These are phyloP conservation scores for Apiotrichum domesticum DNA, from an alignment of 1,284 basidiomycete genomes.

Conservation along the genomic window DNA sequence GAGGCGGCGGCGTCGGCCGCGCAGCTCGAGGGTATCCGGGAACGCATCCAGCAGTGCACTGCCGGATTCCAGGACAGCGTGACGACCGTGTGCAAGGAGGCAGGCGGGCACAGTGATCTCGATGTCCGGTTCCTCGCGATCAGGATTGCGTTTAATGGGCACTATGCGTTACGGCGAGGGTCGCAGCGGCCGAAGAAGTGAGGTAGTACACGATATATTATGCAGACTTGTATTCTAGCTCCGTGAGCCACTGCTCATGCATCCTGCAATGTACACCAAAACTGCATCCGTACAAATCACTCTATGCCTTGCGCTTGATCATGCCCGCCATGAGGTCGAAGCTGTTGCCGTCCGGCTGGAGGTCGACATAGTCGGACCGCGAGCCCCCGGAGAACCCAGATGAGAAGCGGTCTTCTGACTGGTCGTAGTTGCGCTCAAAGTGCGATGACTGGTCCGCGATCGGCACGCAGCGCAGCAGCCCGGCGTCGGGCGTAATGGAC, in stretches of 20 bases:
- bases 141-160: constrained; percentile 46
- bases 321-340: constrained; percentile 92
- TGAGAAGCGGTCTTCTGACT: constrained; percentile 31
- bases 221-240: not conserved
- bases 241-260: too few species aligned
- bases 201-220: not conserved
- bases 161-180: constrained; percentile 33
- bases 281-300: too few species aligned
- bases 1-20: constrained; percentile 14
- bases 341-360: constrained; percentile 93
- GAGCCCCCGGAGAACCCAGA: not conserved
- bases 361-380: constrained; percentile 49
- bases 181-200: constrained; percentile 14
- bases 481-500: constrained; percentile 81
- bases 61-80: constrained; percentile 37
- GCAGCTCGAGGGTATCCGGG: constrained; percentile 31
- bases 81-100: constrained; percentile 36
- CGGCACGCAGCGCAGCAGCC: constrained; percentile 74
- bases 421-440: constrained; percentile 34
- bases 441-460: constrained; percentile 46
- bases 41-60: constrained; percentile 32
- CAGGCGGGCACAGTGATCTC: constrained; percentile 41
- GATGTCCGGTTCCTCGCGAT: constrained; percentile 47
- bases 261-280: constrained; percentile 1
- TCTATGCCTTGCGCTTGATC: constrained; percentile 60